Conservation (phyloP, 305 asterid genomes). For the Fraxinus dipetala region DNA sequence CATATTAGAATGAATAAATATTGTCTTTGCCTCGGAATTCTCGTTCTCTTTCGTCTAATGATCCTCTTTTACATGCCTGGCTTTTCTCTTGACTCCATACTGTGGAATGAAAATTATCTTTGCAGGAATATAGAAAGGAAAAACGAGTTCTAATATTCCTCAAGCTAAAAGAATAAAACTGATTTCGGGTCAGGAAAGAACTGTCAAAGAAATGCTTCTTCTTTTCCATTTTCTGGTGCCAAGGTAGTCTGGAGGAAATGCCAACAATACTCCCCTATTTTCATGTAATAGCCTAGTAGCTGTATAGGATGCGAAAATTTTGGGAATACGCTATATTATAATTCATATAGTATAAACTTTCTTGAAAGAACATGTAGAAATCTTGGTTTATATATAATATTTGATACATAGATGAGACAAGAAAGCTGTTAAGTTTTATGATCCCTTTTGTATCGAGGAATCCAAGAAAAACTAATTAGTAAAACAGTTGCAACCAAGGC, state of each 20-base stretch:
- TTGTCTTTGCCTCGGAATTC: not conserved
- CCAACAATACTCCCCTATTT: not conserved
- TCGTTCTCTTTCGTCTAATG: not conserved
- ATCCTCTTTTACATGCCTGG: not conserved
- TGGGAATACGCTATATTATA: not conserved
- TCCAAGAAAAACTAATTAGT: not conserved
- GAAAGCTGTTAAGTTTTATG: not conserved
- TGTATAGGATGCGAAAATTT: not conserved
- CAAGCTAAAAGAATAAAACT: not conserved
- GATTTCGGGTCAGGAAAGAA: not conserved
- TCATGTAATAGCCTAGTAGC: not conserved
- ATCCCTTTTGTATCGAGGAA: not conserved
- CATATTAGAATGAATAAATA: not conserved
- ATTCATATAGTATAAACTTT: not conserved
- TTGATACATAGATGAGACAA: not conserved
- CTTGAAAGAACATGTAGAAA: not conserved
- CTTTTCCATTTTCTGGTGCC: not conserved
- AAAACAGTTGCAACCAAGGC: not conserved
- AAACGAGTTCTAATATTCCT: not conserved
- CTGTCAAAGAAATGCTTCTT: not conserved
- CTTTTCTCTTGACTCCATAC: not conserved
- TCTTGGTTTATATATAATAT: not conserved
- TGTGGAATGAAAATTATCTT: not conserved
- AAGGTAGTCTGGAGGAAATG: not conserved
- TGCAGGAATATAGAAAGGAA: not conserved